Conservation (phyloP, 2,329 filamentous ascomycete genomes). For the Eutypella sp. region DNA sequence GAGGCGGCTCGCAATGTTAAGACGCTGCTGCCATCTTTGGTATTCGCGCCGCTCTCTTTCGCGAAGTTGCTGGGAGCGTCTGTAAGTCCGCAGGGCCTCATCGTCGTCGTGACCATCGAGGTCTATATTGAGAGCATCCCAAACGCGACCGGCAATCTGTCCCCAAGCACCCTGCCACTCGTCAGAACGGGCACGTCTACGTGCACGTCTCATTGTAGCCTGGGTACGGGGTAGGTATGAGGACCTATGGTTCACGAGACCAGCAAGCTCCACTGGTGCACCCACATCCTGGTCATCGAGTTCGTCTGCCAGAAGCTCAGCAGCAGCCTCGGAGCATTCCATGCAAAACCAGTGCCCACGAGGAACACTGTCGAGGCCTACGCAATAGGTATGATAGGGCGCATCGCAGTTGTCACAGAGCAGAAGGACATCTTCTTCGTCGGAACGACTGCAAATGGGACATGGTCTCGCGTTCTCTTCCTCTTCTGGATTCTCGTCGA, state of each 20-base stretch:
- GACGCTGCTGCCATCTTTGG: slow-evolving; percentile 76
- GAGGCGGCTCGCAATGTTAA: slow-evolving; percentile 75
- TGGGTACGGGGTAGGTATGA: slow-evolving; percentile 50
- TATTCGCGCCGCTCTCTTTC: slow-evolving; percentile 53
- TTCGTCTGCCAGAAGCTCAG: slow-evolving; percentile 42
- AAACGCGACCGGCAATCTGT: slow-evolving; percentile 55
- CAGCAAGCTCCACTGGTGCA: slow-evolving; percentile 10
- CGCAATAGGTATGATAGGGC: slow-evolving; percentile 86
- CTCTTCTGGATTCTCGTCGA: slow-evolving; percentile 68
- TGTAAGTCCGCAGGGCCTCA: slow-evolving; percentile 47
- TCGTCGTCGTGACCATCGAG: slow-evolving; percentile 85
- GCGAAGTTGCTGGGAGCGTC: slow-evolving; percentile 46
- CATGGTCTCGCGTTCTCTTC: slow-evolving; percentile 70
- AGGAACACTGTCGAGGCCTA: slow-evolving; percentile 74
- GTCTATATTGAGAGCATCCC: slow-evolving; percentile 67
- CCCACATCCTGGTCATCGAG: slow-evolving; percentile 25
- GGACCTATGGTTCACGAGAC: slow-evolving; percentile 22
- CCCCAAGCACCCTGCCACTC: slow-evolving; percentile 89
- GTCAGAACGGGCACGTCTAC: slow-evolving; percentile 62
- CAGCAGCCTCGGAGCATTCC: slow-evolving; percentile 52
- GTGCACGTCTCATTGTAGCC: slow-evolving; percentile 50
- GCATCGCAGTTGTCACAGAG: slow-evolving; percentile 90
- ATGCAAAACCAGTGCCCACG: slow-evolving; percentile 86
- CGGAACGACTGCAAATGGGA: slow-evolving; percentile 74
- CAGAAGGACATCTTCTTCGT: slow-evolving; percentile 79